Evolutionary conservation across 495 filamentous ascomycete genomes (phyloP).

Genomic region (Sphaerosporella brunnea): DNA sequence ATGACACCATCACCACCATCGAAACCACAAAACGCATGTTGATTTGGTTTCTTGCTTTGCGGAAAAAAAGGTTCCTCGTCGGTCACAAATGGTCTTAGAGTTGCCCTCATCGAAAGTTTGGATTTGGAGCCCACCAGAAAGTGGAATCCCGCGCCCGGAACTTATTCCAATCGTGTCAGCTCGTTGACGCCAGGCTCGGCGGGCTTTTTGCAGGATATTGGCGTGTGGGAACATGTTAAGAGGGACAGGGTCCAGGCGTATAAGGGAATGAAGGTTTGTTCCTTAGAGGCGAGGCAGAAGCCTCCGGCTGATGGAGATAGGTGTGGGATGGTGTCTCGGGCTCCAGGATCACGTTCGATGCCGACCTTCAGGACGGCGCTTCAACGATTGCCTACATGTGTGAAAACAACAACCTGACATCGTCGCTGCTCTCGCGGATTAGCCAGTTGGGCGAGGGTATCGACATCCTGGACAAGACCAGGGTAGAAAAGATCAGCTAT

Average conservation of each 20-base stretch:
- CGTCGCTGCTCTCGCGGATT: slow-evolving; percentile 52
- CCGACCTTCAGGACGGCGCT: slow-evolving; percentile 35
- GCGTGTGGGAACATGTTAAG: slow-evolving; percentile 68
- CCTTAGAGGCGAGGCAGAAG: neutral
- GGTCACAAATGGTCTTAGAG: slow-evolving; percentile 53
- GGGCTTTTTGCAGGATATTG: slow-evolving; percentile 51
- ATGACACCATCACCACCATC: slow-evolving; percentile 25
- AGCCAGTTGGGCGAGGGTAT: slow-evolving; percentile 44
- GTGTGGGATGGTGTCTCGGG: slow-evolving; percentile 92
- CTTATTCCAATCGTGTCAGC: slow-evolving; percentile 85
- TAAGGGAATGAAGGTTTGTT: slow-evolving; percentile 52
- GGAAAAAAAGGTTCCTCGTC: slow-evolving; percentile 41
- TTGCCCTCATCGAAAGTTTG: slow-evolving; percentile 82
- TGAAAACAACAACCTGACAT: slow-evolving; percentile 78
- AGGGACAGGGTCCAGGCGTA: slow-evolving; percentile 61
- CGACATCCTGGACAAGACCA: slow-evolving; percentile 53
- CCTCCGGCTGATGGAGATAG: slow-evolving; percentile 18
- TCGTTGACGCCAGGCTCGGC: slow-evolving; percentile 78
- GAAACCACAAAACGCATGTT: no score
- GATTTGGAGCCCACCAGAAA: slow-evolving; percentile 48
- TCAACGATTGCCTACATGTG: slow-evolving; percentile 82
- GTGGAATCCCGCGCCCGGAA: slow-evolving; percentile 45
- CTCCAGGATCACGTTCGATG: slow-evolving; percentile 76
- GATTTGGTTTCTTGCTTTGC: neutral
- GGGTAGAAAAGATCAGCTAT: slow-evolving; percentile 57